These are phyloP conservation scores for Larix kaempferi DNA, from an alignment of 75 land plant genomes.

Conservation along the genomic window DNA sequence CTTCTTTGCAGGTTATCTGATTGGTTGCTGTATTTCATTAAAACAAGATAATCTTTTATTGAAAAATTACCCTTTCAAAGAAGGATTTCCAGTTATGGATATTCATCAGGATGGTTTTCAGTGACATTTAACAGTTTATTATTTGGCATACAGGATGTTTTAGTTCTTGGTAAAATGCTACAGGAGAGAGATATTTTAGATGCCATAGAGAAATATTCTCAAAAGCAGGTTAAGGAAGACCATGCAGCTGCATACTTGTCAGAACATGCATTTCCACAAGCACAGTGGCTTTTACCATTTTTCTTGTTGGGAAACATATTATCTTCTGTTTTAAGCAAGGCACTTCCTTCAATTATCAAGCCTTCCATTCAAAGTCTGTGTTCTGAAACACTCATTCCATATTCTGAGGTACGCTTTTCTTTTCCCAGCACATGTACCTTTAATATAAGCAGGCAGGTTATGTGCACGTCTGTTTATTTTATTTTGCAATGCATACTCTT, in stretches of 20 bases:
- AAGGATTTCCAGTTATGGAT: background rate
- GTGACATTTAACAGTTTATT: background rate
- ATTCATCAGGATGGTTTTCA: background rate
- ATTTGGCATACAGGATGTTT: constrained; percentile 23
- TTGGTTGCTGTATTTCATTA: background rate
- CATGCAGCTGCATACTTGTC: constrained; percentile 41
- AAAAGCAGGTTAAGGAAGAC: constrained; percentile 28
- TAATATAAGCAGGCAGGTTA: background rate
- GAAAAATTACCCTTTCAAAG: constrained; percentile 2
- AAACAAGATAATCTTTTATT: constrained; percentile 6
- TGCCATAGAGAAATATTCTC: constrained; percentile 29
- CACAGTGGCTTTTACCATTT: constrained; percentile 31
- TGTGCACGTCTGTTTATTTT: background rate
- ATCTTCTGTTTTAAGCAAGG: constrained; percentile 19
- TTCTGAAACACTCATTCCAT: constrained; percentile 35
- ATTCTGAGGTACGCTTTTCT: constrained; percentile 25
- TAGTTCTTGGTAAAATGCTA: constrained; percentile 16
- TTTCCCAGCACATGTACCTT: constrained; percentile 2
- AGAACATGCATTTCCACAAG: constrained; percentile 35
- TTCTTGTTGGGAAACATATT: constrained; percentile 34
- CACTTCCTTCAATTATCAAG: constrained; percentile 22
- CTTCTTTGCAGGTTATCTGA: constrained; percentile 29
- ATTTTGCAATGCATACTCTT: too few relatives aligned
- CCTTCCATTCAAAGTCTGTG: constrained; percentile 43
- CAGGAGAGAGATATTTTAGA: constrained; percentile 14